Base-by-base conservation (phyloP, 2,329 filamentous ascomycete species). In the Fusarium paranaense region DNA sequence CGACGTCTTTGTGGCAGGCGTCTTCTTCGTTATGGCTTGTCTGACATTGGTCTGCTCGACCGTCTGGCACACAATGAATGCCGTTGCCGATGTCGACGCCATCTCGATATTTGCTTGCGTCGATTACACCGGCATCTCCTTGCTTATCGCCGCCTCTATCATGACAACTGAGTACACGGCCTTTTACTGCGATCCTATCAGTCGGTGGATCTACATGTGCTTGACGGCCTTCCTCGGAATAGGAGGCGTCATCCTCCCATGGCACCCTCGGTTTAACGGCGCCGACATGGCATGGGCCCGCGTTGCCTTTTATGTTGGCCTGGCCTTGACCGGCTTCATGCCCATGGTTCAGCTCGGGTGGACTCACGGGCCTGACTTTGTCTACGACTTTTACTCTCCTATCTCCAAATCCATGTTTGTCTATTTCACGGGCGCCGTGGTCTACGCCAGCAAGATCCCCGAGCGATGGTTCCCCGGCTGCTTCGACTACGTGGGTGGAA, bases 11-110 rank as follows among this genome's bases (percentile, higher is more conserved):
- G 95, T 99, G 72, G 95, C 96, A 1, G 95, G 94, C 25, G 89
- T 97, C 75, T 99, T 99, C 88, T 98, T 99, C 86, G 94, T 97
- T 80, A 97, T 96, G 57, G 97, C 97, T 54, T 95, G 92, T 87
- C 95, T 98, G 83, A 98, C 96, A 80, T 90, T 99, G 64, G 91
- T 96, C 80, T 99, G 97, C 91, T 97, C 94, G 71, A 96, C 93
- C 73, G 91, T 98, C 80, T 99, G 97, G 97, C 97, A 99, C 85
- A 98, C 97, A 30, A 98, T 99, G 95, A 98, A 96, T 85, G 95
- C 94, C 78, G 97, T 98, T 64, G 95, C 96, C 20, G 94, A 97
- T 76, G 92, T 97, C 79, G 90, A 91, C 22, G 90, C 97, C 47
- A 93, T 99, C 85, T 97, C 97, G 81, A 93, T 95, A 71, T 98